A percentile compares a stretch with the other conserved stretches of the same genome.
phyloP scores from a whole-genome alignment of 2,329 filamentous ascomycete species.

The Beauveria varroae region DNA sequence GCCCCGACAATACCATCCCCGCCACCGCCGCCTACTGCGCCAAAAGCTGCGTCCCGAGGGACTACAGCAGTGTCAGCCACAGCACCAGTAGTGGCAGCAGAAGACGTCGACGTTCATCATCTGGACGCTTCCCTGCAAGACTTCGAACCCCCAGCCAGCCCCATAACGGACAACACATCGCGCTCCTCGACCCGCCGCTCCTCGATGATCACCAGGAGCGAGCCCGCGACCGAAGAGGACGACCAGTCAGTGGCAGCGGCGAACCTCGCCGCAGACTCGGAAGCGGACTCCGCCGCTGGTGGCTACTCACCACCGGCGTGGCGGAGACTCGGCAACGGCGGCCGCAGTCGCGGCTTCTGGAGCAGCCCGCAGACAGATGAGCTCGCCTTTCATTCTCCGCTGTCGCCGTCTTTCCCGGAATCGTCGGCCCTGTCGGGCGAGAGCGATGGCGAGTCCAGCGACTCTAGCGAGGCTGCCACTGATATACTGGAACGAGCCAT shows the following conservation, averaged over 20 bases:
- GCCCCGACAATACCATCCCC: neutral
- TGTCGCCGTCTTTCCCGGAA: slow-evolving; percentile 23
- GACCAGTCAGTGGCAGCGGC: neutral
- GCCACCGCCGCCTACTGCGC: neutral
- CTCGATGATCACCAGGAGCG: slow-evolving; percentile 25
- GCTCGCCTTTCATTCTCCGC: slow-evolving; percentile 34
- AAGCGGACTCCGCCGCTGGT: slow-evolving; percentile 38
- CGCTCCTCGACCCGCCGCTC: slow-evolving; percentile 23
- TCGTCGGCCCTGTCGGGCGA: neutral
- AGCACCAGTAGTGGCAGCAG: neutral
- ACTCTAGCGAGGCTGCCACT: slow-evolving; percentile 21
- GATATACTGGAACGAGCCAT: slow-evolving; percentile 42
- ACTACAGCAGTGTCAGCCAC: slow-evolving; percentile 10
- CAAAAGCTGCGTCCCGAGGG: slow-evolving; percentile 2
- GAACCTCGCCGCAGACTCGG: slow-evolving; percentile 34
- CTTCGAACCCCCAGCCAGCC: slow-evolving; percentile 42
- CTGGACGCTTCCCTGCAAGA: slow-evolving; percentile 49
- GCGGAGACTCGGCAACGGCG: slow-evolving; percentile 53
- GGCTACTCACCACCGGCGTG: slow-evolving; percentile 55
- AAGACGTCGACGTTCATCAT: slow-evolving; percentile 29
- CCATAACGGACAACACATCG: slow-evolving; percentile 9
- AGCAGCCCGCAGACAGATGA: slow-evolving; percentile 39
- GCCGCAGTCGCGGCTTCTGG: slow-evolving; percentile 54
- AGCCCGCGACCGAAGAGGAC: slow-evolving; percentile 26
- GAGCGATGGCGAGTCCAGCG: slow-evolving; percentile 20